Evolutionary conservation across 768 basidiomycete species (phyloP).

Genomic region (Podaxis sp.): DNA sequence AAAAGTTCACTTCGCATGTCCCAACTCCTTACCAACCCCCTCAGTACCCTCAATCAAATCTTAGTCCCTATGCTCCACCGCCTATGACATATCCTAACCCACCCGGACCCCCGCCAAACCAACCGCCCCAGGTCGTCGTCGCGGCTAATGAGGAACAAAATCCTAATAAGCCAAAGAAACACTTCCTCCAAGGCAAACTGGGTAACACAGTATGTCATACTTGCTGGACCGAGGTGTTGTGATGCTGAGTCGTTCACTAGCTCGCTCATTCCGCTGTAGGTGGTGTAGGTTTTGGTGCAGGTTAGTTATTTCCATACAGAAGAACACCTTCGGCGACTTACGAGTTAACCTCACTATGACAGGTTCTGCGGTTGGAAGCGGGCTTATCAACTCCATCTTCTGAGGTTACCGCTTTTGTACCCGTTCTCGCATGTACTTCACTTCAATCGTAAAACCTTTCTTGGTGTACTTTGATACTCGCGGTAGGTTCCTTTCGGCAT

Average conservation of each 20-base stretch:
- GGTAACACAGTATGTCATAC: conserved; percentile 48
- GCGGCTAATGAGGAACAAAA: conserved; percentile 29
- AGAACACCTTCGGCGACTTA: conserved; percentile 20
- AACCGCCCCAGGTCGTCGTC: conserved; percentile 16
- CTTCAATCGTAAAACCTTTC: no score
- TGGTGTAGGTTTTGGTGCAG: conserved; percentile 75
- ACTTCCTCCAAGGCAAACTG: conserved; percentile 45
- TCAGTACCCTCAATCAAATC: conserved; percentile 15
- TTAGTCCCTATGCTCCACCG: conserved; percentile 23
- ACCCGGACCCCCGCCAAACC: conserved; percentile 10
- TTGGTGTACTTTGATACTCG: no score
- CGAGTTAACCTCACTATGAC: neutral
- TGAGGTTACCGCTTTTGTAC: conserved; percentile 21
- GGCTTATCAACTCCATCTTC: conserved; percentile 48
- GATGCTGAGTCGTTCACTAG: conserved; percentile 25
- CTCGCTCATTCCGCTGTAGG: conserved; percentile 58
- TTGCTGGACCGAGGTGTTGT: neutral
- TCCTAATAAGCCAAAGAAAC: conserved; percentile 45
- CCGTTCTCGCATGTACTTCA: neutral
- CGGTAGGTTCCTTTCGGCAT: no score
- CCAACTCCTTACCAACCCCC: conserved; percentile 16
- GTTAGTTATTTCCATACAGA: conserved; percentile 38
- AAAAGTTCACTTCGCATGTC: neutral
- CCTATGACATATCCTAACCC: conserved; percentile 25
- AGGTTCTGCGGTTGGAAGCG: conserved; percentile 47